Conservation (phyloP, 2,329 filamentous ascomycete genomes). For the Drechslerella stenobrocha region DNA sequence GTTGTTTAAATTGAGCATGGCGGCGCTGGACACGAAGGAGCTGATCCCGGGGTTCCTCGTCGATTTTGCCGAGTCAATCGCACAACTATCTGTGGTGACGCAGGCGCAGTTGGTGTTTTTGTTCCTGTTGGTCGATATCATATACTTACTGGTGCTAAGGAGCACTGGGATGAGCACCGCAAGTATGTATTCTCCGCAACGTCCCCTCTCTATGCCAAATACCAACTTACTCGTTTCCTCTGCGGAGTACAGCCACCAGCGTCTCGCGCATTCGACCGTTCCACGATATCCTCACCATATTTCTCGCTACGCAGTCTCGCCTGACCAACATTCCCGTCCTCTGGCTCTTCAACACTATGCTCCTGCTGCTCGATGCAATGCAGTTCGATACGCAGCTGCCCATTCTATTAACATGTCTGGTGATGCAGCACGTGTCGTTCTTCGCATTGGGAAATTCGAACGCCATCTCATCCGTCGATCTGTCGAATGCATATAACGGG, state of each 20-base stretch:
- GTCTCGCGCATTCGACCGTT: constrained; percentile 54
- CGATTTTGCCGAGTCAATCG: constrained; percentile 56
- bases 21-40: constrained; percentile 83
- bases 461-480: constrained; percentile 90
- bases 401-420: constrained; percentile 69
- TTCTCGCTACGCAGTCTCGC: constrained; percentile 84
- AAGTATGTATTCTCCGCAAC: background rate
- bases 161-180: constrained; percentile 4
- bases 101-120: constrained; percentile 56
- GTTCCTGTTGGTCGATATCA: constrained; percentile 52
- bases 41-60: constrained; percentile 61
- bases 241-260: constrained; percentile 1
- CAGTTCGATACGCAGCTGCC: constrained; percentile 51
- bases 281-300: constrained; percentile 73
- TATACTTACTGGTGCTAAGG: constrained; percentile 56
- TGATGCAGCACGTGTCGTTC: constrained; percentile 80
- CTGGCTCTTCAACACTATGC: constrained; percentile 70
- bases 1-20: constrained; percentile 88
- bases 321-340: constrained; percentile 84
- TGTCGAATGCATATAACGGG: constrained; percentile 94
- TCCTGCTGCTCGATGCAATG: constrained; percentile 60
- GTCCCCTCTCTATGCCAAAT: background rate
- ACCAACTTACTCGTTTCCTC: too few relatives aligned
- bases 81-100: constrained; percentile 58
- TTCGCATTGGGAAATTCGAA: constrained; percentile 91